These are phyloP conservation scores for Backusella tuberculispora DNA, from an alignment of 192 early-diverging fungal genomes.

Conservation along the genomic window DNA sequence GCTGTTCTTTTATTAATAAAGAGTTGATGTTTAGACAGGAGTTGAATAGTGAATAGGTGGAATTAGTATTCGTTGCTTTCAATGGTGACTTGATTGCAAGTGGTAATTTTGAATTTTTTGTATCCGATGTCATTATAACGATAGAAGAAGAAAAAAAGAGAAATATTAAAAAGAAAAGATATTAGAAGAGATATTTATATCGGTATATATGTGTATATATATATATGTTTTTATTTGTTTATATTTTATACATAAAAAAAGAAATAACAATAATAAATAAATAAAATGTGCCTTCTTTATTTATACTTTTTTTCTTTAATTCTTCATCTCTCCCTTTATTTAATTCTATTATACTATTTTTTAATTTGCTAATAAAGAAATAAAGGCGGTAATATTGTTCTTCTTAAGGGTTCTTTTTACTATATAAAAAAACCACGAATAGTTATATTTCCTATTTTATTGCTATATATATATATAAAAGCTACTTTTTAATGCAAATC, in stretches of 20 bases:
- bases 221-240: not conserved
- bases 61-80: not conserved
- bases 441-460: too few species aligned
- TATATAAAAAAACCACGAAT: not conserved
- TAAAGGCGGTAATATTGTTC: conserved; percentile 10
- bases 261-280: not conserved
- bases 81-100: not conserved
- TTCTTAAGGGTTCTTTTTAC: not conserved
- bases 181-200: not conserved
- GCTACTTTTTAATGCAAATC: not conserved
- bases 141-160: not conserved
- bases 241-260: not conserved
- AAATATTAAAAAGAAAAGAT: not conserved
- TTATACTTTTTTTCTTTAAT: not conserved
- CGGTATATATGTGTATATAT: conserved; percentile 11
- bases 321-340: not conserved
- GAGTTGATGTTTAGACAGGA: not conserved
- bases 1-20: not conserved
- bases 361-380: not conserved
- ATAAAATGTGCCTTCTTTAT: too few species aligned
- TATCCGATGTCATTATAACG: not conserved
- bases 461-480: not conserved
- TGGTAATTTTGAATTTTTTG: not conserved
- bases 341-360: not conserved
- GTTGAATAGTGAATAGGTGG: not conserved